These are phyloP conservation scores for Arabidopsis lyrata DNA, from an alignment of 441 rosid genomes.

Conservation along the genomic window DNA sequence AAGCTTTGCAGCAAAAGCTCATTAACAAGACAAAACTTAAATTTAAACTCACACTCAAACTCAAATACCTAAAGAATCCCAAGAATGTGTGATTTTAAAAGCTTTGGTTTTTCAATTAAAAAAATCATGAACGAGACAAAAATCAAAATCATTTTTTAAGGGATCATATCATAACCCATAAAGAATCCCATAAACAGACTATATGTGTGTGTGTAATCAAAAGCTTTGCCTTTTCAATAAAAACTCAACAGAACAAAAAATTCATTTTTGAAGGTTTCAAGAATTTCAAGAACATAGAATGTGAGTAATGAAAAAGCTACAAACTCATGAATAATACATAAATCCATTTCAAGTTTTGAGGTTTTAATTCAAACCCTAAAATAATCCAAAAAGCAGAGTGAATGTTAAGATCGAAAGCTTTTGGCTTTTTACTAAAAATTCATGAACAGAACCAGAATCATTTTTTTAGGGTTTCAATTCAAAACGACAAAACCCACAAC, in stretches of 20 bases:
- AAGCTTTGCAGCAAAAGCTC: not conserved
- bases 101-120: not conserved
- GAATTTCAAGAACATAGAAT: not conserved
- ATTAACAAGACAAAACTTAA: not conserved
- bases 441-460: not conserved
- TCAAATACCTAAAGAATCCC: too few relatives aligned
- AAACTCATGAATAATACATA: too few relatives aligned
- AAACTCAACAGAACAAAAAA: too few relatives aligned
- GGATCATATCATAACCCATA: not conserved
- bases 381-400: not conserved
- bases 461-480: not conserved
- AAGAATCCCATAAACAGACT: not conserved
- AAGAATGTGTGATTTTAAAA: not conserved
- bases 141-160: too few relatives aligned
- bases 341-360: not conserved
- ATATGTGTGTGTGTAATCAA: not conserved
- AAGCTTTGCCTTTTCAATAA: not conserved
- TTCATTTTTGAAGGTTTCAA: not conserved
- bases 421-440: not conserved
- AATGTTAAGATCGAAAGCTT: not conserved
- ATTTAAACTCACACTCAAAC: too few relatives aligned
- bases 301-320: not conserved
- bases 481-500: not conserved
- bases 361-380: not conserved
- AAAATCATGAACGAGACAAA: too few relatives aligned